phyloP scores from a whole-genome alignment of 202 grass and related monocot species.

The Musa balbisiana region DNA sequence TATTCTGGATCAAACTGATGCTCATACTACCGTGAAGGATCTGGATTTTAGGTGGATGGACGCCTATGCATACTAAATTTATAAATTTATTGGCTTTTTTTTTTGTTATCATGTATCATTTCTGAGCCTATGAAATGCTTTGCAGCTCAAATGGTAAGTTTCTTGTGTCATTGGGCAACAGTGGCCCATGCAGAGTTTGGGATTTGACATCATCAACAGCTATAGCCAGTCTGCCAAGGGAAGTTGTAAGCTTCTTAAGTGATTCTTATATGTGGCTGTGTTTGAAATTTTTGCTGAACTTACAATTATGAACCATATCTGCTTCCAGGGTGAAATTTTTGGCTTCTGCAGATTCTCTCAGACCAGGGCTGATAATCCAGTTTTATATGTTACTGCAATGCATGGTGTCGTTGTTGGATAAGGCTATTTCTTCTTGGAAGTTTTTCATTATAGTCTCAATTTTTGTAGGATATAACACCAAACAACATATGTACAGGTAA shows the following conservation, averaged over 20 bases:
- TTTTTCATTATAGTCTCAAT: conserved; percentile 2
- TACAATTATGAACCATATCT: conserved; percentile 18
- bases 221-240: conserved; percentile 67
- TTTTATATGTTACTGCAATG: conserved; percentile 70
- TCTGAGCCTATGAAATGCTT: neutral
- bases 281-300: conserved; percentile 8
- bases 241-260: conserved; percentile 46
- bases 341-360: conserved; percentile 74
- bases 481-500: conserved; percentile 36
- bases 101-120: neutral
- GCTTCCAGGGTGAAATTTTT: conserved; percentile 92
- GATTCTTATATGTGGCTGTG: neutral
- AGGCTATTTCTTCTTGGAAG: neutral
- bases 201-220: conserved; percentile 53
- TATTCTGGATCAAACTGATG: conserved; percentile 58
- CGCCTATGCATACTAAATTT: neutral
- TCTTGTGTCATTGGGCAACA: conserved; percentile 68
- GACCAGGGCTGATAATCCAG: conserved; percentile 32
- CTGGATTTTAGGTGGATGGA: conserved; percentile 62
- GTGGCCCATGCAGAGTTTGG: conserved; percentile 82
- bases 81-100: neutral
- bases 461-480: conserved; percentile 3
- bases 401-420: conserved; percentile 37
- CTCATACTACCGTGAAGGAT: conserved; percentile 74
- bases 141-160: conserved; percentile 71